Evolutionary conservation across 176 grass and related monocot species (phyloP).

Genomic region (Zoysia japonica): DNA sequence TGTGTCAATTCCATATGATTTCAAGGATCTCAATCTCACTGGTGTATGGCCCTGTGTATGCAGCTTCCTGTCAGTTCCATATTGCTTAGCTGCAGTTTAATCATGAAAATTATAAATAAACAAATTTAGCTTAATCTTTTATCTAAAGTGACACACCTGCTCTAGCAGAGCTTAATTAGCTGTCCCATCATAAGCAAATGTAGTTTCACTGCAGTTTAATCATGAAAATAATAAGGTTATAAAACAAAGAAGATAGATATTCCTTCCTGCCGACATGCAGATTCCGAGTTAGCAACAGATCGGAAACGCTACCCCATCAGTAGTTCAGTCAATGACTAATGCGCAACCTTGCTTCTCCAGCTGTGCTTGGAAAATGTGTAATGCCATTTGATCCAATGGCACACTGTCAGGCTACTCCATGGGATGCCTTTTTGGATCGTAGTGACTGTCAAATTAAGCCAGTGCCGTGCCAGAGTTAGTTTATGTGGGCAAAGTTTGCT

Average conservation of each 20-base stretch:
- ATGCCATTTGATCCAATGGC: slow-evolving; percentile 33
- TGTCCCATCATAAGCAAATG: neutral
- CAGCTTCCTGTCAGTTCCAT: neutral
- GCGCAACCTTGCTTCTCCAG: neutral
- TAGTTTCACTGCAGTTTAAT: neutral
- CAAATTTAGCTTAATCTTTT: too few relatives aligned
- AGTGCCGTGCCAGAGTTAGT: neutral
- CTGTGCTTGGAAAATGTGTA: slow-evolving; percentile 8
- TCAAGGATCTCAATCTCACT: slow-evolving; percentile 6
- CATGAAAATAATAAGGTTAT: neutral
- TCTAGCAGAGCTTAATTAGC: neutral
- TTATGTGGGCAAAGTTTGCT: slow-evolving; percentile 7
- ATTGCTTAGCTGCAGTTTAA: too few relatives aligned
- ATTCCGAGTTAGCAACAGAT: neutral
- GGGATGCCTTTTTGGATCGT: slow-evolving; percentile 56
- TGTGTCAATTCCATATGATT: slow-evolving; percentile 14
- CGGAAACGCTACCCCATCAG: neutral
- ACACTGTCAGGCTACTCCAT: slow-evolving; percentile 19
- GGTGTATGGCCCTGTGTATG: neutral
- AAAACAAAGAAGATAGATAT: too few relatives aligned
- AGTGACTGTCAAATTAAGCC: slow-evolving; percentile 26
- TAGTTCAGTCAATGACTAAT: neutral
- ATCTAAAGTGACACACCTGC: neutral
- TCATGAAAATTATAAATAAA: too few relatives aligned
- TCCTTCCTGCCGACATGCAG: too few relatives aligned